Percentiles rank a stretch among this genome's conserved stretches.
Conservation (phyloP, 768 basidiomycete species). For the Lactifluus echinatus region DNA sequence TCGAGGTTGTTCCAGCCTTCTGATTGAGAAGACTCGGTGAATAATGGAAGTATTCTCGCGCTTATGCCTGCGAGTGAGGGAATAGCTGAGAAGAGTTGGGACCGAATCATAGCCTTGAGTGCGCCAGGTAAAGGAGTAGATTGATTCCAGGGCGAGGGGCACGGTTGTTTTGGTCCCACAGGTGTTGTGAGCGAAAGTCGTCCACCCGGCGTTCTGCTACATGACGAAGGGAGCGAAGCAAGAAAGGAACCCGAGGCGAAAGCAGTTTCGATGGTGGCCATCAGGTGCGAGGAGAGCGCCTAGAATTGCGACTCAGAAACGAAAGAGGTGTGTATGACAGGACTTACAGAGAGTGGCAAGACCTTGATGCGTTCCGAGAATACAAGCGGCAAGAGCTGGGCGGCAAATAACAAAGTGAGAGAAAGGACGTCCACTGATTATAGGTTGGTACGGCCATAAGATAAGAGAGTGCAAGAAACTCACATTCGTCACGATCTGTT, state of each 20-base stretch:
- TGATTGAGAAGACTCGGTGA: conserved; percentile 22
- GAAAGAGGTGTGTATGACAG: conserved; percentile 9
- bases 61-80: conserved; percentile 21
- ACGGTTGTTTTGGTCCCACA: neutral
- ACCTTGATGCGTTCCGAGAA: conserved; percentile 47
- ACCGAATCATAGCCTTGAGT: conserved; percentile 18
- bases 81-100: conserved; percentile 23
- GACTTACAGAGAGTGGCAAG: conserved; percentile 44
- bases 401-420: conserved; percentile 38
- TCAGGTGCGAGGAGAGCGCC: conserved; percentile 29
- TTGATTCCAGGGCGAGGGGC: conserved; percentile 5
- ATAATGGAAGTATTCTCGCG: conserved; percentile 22
- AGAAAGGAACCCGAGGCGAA: conserved; percentile 53
- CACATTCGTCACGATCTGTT: conserved; percentile 35
- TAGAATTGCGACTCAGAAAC: conserved; percentile 21
- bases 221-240: conserved; percentile 31
- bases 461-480: neutral
- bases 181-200: conserved; percentile 8
- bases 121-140: conserved; percentile 13
- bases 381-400: conserved; percentile 52
- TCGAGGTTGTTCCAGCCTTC: conserved; percentile 25
- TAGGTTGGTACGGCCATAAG: neutral
- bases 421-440: conserved; percentile 22
- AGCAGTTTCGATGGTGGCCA: conserved; percentile 42
- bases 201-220: conserved; percentile 22